Evolutionary conservation across 1,139 yeast genomes (phyloP).

Genomic region (Yamadazyma diddensiae): DNA sequence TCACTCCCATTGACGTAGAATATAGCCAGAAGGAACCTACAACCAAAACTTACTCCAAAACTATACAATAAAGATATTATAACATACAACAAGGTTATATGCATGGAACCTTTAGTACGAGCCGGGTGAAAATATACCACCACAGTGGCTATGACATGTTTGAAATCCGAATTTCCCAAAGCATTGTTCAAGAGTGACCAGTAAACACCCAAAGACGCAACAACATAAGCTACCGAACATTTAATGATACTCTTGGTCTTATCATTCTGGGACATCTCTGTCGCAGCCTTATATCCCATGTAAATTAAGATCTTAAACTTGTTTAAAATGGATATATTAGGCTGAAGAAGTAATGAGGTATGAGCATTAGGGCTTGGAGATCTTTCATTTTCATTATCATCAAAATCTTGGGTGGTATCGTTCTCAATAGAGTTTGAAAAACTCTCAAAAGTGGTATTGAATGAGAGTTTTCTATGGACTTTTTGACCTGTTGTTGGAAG

Average conservation of each 20-base stretch:
- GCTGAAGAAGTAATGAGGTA: constrained; percentile 5
- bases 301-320: constrained; percentile 9
- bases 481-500: constrained; percentile 40
- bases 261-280: constrained; percentile 16
- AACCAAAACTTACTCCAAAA: constrained; percentile 50
- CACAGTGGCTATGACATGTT: constrained; percentile 79
- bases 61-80: constrained; percentile 54
- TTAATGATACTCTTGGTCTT: constrained; percentile 44
- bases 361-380: background rate
- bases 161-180: constrained; percentile 69
- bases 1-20: constrained; percentile 47
- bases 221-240: constrained; percentile 67
- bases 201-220: constrained; percentile 78
- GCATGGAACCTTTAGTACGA: constrained; percentile 77
- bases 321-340: constrained; percentile 5
- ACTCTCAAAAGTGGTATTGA: constrained; percentile 12
- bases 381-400: constrained; percentile 4
- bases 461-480: constrained; percentile 32
- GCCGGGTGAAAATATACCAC: constrained; percentile 86
- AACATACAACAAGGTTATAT: constrained; percentile 67
- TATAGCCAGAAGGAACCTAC: constrained; percentile 52
- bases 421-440: constrained; percentile 5
- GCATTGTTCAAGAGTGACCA: constrained; percentile 51
- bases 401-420: constrained; percentile 17
- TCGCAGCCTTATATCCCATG: background rate